A percentile compares a stretch with the other conserved stretches of the same genome.
Evolutionary conservation across 2,329 filamentous ascomycete species (phyloP).

Genomic region (Tolypocladium ophioglossoides): DNA sequence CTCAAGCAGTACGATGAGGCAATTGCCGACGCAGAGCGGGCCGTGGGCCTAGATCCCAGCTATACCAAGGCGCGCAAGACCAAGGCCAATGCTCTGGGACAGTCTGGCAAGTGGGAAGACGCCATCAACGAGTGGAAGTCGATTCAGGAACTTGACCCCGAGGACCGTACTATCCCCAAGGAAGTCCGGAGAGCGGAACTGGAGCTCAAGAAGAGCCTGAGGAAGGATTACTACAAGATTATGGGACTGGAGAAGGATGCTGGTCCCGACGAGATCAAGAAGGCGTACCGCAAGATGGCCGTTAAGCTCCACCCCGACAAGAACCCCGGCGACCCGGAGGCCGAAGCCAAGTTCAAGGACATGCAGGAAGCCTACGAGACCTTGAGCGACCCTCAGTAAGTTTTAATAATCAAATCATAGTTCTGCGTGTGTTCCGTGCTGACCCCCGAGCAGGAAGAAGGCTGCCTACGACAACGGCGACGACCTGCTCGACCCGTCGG

Average conservation of each 20-base stretch:
- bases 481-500: slow-evolving; percentile 76
- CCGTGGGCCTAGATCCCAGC: slow-evolving; percentile 68
- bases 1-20: slow-evolving; percentile 77
- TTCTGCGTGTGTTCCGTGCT: slow-evolving; percentile 13
- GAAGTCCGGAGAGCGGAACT: slow-evolving; percentile 86
- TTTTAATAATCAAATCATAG: slow-evolving; percentile 12
- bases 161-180: slow-evolving; percentile 68
- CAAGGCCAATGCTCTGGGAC: slow-evolving; percentile 79
- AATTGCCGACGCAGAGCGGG: slow-evolving; percentile 76
- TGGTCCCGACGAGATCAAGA: slow-evolving; percentile 79
- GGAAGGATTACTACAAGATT: slow-evolving; percentile 99
- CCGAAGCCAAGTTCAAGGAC: slow-evolving; percentile 93
- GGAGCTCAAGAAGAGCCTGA: slow-evolving; percentile 92
- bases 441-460: slow-evolving; percentile 55
- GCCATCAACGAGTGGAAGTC: slow-evolving; percentile 82
- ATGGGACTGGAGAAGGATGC: slow-evolving; percentile 81
- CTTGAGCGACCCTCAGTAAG: slow-evolving; percentile 84
- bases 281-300: slow-evolving; percentile 89
- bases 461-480: slow-evolving; percentile 86
- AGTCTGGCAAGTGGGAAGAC: slow-evolving; percentile 84
- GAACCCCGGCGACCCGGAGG: slow-evolving; percentile 76
- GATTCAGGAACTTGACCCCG: slow-evolving; percentile 71
- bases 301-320: slow-evolving; percentile 96
- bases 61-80: slow-evolving; percentile 92
- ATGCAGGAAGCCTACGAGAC: slow-evolving; percentile 96